These are phyloP conservation scores for Amanita phalloides DNA, from an alignment of 768 basidiomycete genomes.

Conservation along the genomic window DNA sequence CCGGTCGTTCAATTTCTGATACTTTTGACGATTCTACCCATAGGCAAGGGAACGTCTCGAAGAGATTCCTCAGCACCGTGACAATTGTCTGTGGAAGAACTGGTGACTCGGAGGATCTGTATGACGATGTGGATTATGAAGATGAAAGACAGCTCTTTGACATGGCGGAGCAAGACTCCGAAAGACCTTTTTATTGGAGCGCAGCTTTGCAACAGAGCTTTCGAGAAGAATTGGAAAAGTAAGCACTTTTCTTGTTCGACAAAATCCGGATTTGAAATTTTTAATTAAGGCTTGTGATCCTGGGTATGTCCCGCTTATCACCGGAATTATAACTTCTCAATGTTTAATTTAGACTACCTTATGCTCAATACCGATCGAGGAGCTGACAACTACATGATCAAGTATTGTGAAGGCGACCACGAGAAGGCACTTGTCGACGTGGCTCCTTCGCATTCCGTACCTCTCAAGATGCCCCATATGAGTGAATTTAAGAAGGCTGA, in stretches of 20 bases:
- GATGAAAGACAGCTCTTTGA: constrained; percentile 65
- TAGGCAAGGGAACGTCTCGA: constrained; percentile 56
- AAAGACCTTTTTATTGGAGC: constrained; percentile 76
- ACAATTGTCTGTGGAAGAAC: constrained; percentile 82
- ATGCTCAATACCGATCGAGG: constrained; percentile 90
- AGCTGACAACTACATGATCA: constrained; percentile 90
- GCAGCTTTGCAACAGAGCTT: constrained; percentile 70
- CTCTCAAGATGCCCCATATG: constrained; percentile 63
- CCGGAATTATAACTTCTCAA: neutral
- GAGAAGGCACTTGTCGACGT: constrained; percentile 72
- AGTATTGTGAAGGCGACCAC: constrained; percentile 74
- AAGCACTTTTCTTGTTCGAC: constrained; percentile 13
- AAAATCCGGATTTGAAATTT: constrained; percentile 7
- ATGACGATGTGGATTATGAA: constrained; percentile 66
- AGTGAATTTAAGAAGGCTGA: constrained; percentile 49
- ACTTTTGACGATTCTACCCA: constrained; percentile 82
- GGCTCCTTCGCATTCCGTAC: constrained; percentile 60
- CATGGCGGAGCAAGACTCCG: constrained; percentile 43
- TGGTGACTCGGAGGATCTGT: constrained; percentile 58
- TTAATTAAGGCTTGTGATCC: constrained; percentile 58
- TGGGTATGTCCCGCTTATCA: constrained; percentile 35
- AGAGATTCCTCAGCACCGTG: constrained; percentile 55
- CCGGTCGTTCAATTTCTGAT: constrained; percentile 73
- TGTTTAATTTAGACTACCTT: constrained; percentile 51
- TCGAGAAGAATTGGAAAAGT: constrained; percentile 85